A percentile compares a stretch with the other conserved stretches of the same genome.
Evolutionary conservation across 1,139 yeast genomes (phyloP).

Genomic region (Protomyces lactucae-debilis): DNA sequence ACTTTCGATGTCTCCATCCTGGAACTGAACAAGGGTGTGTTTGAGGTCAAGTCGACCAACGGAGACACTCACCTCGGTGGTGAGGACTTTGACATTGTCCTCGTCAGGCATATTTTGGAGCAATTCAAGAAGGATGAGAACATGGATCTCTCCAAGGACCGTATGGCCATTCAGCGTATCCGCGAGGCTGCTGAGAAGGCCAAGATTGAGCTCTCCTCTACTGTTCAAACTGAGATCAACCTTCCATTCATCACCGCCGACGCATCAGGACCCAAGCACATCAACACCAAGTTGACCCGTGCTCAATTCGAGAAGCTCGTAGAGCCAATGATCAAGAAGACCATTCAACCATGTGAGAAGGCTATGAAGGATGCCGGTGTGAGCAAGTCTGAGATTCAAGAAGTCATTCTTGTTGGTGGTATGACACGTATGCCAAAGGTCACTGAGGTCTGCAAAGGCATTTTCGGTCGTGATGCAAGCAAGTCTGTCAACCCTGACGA

Average conservation of each 20-base stretch:
- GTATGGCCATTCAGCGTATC: slow-evolving; percentile 99
- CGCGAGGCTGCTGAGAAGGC: slow-evolving; percentile 99
- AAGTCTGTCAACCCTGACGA: slow-evolving; percentile 99
- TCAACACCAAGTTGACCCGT: slow-evolving; percentile 88
- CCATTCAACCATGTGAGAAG: slow-evolving; percentile 95
- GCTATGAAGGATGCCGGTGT: slow-evolving; percentile 95
- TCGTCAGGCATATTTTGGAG: slow-evolving; percentile 84
- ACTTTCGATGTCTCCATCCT: slow-evolving; percentile 80
- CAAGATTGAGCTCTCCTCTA: slow-evolving; percentile 93
- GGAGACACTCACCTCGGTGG: slow-evolving; percentile 92
- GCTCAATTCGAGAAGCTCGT: slow-evolving; percentile 89
- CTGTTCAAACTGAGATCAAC: slow-evolving; percentile 89
- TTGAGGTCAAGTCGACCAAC: slow-evolving; percentile 81
- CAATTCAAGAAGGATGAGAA: slow-evolving; percentile 91
- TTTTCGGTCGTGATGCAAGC: slow-evolving; percentile 93
- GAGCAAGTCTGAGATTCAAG: slow-evolving; percentile 79
- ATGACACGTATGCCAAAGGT: slow-evolving; percentile 99
- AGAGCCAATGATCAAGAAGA: slow-evolving; percentile 85
- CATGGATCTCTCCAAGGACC: slow-evolving; percentile 79
- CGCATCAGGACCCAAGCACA: slow-evolving; percentile 97
- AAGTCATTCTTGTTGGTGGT: slow-evolving; percentile 98
- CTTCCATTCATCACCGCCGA: slow-evolving; percentile 93
- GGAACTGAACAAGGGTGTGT: slow-evolving; percentile 82
- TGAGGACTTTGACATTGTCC: slow-evolving; percentile 79
- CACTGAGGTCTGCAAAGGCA: slow-evolving; percentile 85